phyloP scores from a whole-genome alignment of 1,139 yeast species.

The Pichia sp. region DNA sequence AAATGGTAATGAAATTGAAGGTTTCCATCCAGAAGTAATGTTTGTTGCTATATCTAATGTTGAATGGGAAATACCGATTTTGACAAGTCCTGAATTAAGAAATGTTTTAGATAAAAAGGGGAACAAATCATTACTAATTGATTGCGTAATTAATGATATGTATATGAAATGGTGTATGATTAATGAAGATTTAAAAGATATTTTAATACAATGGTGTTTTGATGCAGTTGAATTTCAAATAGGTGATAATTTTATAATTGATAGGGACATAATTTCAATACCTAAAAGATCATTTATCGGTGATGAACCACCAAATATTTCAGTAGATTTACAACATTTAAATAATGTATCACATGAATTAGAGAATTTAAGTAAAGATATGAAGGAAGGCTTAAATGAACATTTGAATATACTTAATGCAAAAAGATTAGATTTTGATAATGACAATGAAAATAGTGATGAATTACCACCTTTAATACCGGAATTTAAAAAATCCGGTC shows the following conservation, averaged over 20 bases:
- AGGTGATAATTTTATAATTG: conserved; percentile 36
- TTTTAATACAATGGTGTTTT: conserved; percentile 55
- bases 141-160: conserved; percentile 62
- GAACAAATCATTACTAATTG: conserved; percentile 55
- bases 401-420: conserved; percentile 40
- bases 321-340: conserved; percentile 35
- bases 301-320: conserved; percentile 26
- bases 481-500: background rate
- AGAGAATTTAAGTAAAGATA: conserved; percentile 21
- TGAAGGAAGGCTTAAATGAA: conserved; percentile 32
- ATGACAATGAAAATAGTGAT: conserved; percentile 33
- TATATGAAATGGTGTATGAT: conserved; percentile 59
- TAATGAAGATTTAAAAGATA: conserved; percentile 43
- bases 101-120: conserved; percentile 65
- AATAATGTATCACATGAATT: conserved; percentile 33
- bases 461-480: conserved; percentile 6
- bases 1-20: conserved; percentile 25
- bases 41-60: conserved; percentile 63
- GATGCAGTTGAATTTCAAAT: conserved; percentile 57
- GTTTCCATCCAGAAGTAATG: conserved; percentile 50
- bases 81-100: conserved; percentile 50
- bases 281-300: conserved; percentile 68
- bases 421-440: conserved; percentile 24
- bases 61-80: conserved; percentile 81
- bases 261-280: conserved; percentile 35